Evolutionary conservation across 2,329 filamentous ascomycete genomes (phyloP), one percentile per base, ranked within the genome.

Genomic region (Paramyrothecium roridum): DNA sequence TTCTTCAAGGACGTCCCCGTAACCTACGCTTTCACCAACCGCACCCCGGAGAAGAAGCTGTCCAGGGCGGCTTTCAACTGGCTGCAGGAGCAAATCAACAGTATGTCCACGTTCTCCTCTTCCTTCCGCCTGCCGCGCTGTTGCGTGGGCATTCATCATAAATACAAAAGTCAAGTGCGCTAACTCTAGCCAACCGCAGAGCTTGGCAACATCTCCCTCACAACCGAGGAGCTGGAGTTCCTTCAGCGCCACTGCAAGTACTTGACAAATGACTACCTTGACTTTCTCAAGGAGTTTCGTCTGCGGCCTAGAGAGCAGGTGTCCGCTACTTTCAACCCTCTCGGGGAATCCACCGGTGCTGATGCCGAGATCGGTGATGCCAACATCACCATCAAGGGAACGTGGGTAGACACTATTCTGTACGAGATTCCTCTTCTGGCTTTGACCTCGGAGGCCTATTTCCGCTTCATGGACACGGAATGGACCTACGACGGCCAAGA

Each of bases 361-460:
- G 85, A 88, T 50, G 77, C 84, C 2, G 85, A 88, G 56, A 64
- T 88, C 47, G 95, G 95, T 47, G 88, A 93, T 56, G 76, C 97
- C 51, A 78, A 88, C 62, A 86, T 98, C 60, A 77, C 85, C 45
- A 88, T 96, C 59, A 86, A 86, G 63, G 95, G 95, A 11, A 79
- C 86, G 54, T 99, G 95, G 95, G 83, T 91, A 10, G 92, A 97
- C 63, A 98, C 95, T 0, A 99, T 99, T 56, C 83, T 99, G 22
- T 99, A 99, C 75, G 95, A 99, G 75, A 97, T 99, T 56, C 95
- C 95, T 0, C 81, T 99, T 21, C 81, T 99, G 20, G 92, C 96
- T 3, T 74, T 99, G 60, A 91, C 93, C 1, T 97, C 92, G 50
- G 93, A 99, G 72, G 91, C 95, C 51, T 99, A 97, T 76, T 99